Evolutionary conservation across 2,329 filamentous ascomycete genomes (phyloP), one percentile per base, ranked within the genome.

Genomic region (Claviceps lovelessii): DNA sequence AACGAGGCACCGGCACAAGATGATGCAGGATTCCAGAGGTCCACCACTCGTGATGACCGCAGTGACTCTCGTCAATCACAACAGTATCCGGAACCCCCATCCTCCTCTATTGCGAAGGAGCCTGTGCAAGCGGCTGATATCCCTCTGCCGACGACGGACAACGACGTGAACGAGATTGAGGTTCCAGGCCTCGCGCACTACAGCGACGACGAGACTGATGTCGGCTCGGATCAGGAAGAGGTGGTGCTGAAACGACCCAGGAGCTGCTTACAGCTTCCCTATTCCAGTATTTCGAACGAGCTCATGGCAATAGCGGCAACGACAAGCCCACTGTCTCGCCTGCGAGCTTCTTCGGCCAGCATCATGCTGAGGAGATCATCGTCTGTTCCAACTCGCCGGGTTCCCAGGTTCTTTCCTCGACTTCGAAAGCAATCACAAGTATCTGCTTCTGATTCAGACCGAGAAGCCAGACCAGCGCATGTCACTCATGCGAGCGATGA

Each of bases 91-190:
- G 59, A 62, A 13, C 55, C 62, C 6, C 4, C 33, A 6, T 33
- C 33, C 9, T 33, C 33, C 31, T 45, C 59, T 1, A 57, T 58
- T 37, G 57, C 55, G 37, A 64, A 70, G 57, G 63, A 70, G 57
- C 64, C 65, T 37, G 59, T 63, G 17, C 64, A 69, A 35, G 70
- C 73, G 1, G 61, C 61, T 23, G 61, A 67, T 45, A 78, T 90
- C 58, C 82, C 87, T n/a, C 71, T 93, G 10, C 87, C 87, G 0
- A 72, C 84, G 45, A 74, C 74, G 29, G 75, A 80, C 41, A 77
- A 82, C 50, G 88, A 94, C 63, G 71, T 91, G 8, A 78, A 84
- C 49, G 88, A 94, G 65, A 93, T 94, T 46, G 86, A 93, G 63
- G 78, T 89, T 48, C 86, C 86, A 4, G 86, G 85, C 0, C 74